Evolutionary conservation across 2,329 filamentous ascomycete genomes (phyloP).

Genomic region (Ophiosphaerella narmari): DNA sequence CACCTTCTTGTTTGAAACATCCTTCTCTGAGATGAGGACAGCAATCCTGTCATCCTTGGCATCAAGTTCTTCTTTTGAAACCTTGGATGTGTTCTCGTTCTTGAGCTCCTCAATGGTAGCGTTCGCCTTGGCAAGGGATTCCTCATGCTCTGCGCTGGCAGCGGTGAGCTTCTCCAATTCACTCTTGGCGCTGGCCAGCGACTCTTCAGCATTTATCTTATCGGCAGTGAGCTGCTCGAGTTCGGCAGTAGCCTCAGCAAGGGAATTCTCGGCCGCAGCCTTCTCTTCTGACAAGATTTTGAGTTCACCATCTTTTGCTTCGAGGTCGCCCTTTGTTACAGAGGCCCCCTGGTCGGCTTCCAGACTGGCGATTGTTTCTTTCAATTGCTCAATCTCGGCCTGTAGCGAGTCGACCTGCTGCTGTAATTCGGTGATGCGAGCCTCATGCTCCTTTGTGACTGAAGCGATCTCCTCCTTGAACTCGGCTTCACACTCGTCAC

Average conservation of each 20-base stretch:
- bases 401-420: conserved; percentile 33
- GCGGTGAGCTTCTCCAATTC: conserved; percentile 25
- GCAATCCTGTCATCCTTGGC: conserved; percentile 31
- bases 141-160: conserved; percentile 26
- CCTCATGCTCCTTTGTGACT: not conserved
- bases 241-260: conserved; percentile 21
- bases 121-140: conserved; percentile 24
- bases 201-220: conserved; percentile 18
- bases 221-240: conserved; percentile 20
- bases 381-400: conserved; percentile 35
- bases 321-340: conserved; percentile 29
- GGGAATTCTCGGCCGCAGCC: conserved; percentile 19
- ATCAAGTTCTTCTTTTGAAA: conserved; percentile 33
- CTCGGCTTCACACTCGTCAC: conserved; percentile 41
- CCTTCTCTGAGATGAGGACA: conserved; percentile 29
- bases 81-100: conserved; percentile 13
- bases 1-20: conserved; percentile 24
- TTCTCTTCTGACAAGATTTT: conserved; percentile 28
- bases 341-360: conserved; percentile 19
- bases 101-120: conserved; percentile 27
- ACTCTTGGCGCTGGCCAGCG: conserved; percentile 22
- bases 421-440: conserved; percentile 31
- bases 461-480: conserved; percentile 16
- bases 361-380: conserved; percentile 28
- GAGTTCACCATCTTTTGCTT: conserved; percentile 37